These are phyloP conservation scores for Stephania yunnanensis DNA, from an alignment of 164 flowering plant species.

Conservation along the genomic window DNA sequence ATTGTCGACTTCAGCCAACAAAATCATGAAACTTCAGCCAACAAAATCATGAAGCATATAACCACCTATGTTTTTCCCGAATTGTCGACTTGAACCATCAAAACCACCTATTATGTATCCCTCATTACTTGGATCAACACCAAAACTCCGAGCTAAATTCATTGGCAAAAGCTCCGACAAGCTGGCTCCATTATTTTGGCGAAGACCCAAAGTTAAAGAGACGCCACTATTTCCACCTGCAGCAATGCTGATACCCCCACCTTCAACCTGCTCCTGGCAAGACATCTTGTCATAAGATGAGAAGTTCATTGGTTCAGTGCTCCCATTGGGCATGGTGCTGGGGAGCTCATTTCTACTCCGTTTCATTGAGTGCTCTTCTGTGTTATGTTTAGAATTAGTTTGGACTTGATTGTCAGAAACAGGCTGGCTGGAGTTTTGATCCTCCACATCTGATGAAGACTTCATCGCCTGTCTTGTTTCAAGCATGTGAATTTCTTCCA, in stretches of 20 bases:
- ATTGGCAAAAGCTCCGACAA: slow-evolving; percentile 43
- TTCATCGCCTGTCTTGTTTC: slow-evolving; percentile 55
- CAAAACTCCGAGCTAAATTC: slow-evolving; percentile 42
- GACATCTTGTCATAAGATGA: slow-evolving; percentile 27
- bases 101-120: slow-evolving; percentile 38
- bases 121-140: slow-evolving; percentile 27
- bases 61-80: slow-evolving; percentile 43
- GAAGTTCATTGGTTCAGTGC: slow-evolving; percentile 25
- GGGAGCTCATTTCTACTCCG: slow-evolving; percentile 38
- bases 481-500: slow-evolving; percentile 71
- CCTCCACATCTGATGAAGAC: slow-evolving; percentile 26
- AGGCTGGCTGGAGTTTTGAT: slow-evolving; percentile 18
- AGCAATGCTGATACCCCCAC: slow-evolving; percentile 19
- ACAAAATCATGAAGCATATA: slow-evolving; percentile 60
- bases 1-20: slow-evolving; percentile 36
- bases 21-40: slow-evolving; percentile 40
- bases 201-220: slow-evolving; percentile 69
- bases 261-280: slow-evolving; percentile 25
- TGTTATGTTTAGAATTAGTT: slow-evolving; percentile 18
- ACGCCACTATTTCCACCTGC: slow-evolving; percentile 41
- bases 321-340: slow-evolving; percentile 11
- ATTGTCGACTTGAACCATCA: slow-evolving; percentile 38
- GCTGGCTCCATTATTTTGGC: slow-evolving; percentile 48
- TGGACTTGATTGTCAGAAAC: slow-evolving; percentile 28
- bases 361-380: slow-evolving; percentile 31